Percentiles rank a stretch among this genome's conserved stretches.
Evolutionary conservation across 768 basidiomycete species (phyloP).

Genomic region (Sporobolomyces phaffii): DNA sequence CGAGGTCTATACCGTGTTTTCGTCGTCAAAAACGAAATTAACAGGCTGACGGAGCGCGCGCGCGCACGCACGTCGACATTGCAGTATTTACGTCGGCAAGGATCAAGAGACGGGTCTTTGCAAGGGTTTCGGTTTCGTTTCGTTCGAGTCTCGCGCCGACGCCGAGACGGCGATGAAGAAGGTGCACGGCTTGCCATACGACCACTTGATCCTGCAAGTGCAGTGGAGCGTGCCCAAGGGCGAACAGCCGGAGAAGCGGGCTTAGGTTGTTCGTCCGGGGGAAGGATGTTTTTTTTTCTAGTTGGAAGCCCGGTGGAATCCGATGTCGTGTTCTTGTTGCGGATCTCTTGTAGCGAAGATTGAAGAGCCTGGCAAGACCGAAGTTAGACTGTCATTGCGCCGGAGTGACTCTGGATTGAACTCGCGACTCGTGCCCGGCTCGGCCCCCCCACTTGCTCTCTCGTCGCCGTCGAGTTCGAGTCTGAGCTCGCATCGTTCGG

Average conservation of each 20-base stretch:
- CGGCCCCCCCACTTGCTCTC: neutral
- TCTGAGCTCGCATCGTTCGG: too few species aligned
- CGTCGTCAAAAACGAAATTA: neutral
- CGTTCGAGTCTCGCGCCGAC: slow-evolving; percentile 71
- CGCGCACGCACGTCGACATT: slow-evolving; percentile 50
- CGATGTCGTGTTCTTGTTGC: too few species aligned
- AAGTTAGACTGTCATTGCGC: neutral
- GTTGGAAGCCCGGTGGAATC: too few species aligned
- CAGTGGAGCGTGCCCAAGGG: slow-evolving; percentile 34
- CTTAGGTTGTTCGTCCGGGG: neutral
- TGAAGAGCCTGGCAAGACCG: too few species aligned
- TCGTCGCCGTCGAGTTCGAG: too few species aligned
- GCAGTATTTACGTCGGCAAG: slow-evolving; percentile 84
- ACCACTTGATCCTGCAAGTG: slow-evolving; percentile 42
- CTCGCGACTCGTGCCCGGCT: neutral
- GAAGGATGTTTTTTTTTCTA: neutral
- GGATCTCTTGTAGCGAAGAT: too few species aligned
- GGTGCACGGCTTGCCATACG: slow-evolving; percentile 41
- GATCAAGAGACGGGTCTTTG: slow-evolving; percentile 91
- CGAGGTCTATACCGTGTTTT: neutral
- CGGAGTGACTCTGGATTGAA: neutral
- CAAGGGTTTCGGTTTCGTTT: slow-evolving; percentile 96
- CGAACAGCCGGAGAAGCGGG: slow-evolving; percentile 3
- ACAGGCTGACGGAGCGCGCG: neutral
- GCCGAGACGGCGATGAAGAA: slow-evolving; percentile 88